Base-by-base conservation (phyloP, 2,329 filamentous ascomycete species). In the Delphinella strobiligena region DNA sequence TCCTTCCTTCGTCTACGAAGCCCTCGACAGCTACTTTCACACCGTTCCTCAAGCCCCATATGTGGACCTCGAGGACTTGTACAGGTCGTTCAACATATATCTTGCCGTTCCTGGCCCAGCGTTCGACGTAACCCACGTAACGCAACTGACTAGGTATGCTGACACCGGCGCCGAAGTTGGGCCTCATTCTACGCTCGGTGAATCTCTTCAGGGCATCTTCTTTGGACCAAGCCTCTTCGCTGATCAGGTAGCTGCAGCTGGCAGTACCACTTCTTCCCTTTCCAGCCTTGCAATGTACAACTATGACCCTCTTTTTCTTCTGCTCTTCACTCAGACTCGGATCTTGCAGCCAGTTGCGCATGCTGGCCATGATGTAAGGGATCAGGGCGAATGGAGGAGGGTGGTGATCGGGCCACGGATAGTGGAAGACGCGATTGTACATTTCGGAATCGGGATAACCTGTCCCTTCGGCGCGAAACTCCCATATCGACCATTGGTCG, bases 251-350 rank as follows among this genome's bases (percentile, higher is more conserved):
- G 50, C 82, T 84, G 61, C 85, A 93, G 19, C 81, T 80, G 51
- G 86, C 77, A 0, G 86, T 94, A 3, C 91, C 91, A 48, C 85
- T 93, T 37, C 91, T 72, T 1, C 91, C 91, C 61, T 98, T 98
- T 2, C 91, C 91, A 1, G 91, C 91, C 58, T 96, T 96, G 67
- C 91, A 96, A 61, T 98, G 91, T 5, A 96, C 86, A 5, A 96
- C 88, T 0, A 81, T 81, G 0, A 96, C 85, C 24, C 86, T 70
- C 29, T 63, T 59, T 16, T 58, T 53, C 4, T 52, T 47, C 4
- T 43, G 40, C 39, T 54, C 47, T 2, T 65, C 51, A 12, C 22
- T 27, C 12, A 27, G 7, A 10, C 68, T 64, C 8, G 67, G 66
- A 11, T 72, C 71, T 10, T 72, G 67, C 38, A 93, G 59, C 86